Base-by-base conservation (phyloP, 345 rosid genomes). In the Physaria fendleri region DNA sequence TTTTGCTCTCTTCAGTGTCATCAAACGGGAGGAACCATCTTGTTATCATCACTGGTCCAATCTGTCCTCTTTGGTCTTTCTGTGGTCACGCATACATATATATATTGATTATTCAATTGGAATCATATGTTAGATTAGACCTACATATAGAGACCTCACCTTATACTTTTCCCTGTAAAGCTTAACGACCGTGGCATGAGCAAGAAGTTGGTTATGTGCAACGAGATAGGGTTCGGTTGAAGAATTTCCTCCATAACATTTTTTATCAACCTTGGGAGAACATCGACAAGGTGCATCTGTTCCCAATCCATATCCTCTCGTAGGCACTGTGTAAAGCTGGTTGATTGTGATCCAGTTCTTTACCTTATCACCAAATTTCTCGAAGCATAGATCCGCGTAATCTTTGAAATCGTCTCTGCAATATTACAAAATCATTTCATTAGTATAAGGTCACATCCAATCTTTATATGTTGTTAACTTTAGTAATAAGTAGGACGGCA, bases 271-370 rank as follows among this genome's bases (percentile, higher is more conserved):
- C 39, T 45, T 57, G 10, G 34, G 34, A 4, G 84, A 77, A 64
- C 84, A 80, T 28, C 79, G 44, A 2, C 81, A 69, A 0, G 79
- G 81, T n/a, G 84, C 81, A 27, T 64, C 46, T 2, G 3, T 13
- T 2, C 81, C 84, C 0, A 0, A 37, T 4, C 30, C 64, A 38
- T 80, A 72, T 4, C 75, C 81, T 12, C 35, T 23, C 3, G 38
- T 59, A 13, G 69, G 42, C 16, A 37, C 48, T 4, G 69, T 25
- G 5, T 4, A 57, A 3, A 80, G 78, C 43, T 80, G 80, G 47
- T 80, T 77, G 30, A 77, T 22, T 0, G 82, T 80, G 1, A 75
- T 73, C 82, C 82, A 77, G 8, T 74, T 21, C 68, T 75, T 72
- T 9, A 80, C 81, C 10, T 71, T 46, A 3, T 66, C 73, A 6